phyloP scores from a whole-genome alignment of 2,329 filamentous ascomycete species.

The Akanthomyces dipterigenus region DNA sequence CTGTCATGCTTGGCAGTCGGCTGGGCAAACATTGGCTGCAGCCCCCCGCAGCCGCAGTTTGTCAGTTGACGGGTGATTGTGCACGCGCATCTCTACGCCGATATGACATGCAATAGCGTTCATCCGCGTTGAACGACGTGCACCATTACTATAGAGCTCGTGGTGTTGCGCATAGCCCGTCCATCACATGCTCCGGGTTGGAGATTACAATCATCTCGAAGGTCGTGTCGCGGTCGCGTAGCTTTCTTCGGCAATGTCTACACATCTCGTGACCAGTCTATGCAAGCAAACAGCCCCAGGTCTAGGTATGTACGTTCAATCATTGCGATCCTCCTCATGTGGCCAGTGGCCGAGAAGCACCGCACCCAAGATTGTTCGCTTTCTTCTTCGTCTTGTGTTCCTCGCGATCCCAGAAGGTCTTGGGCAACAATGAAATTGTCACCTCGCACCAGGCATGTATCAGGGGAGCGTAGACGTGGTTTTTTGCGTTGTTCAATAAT shows the following conservation, averaged over 20 bases:
- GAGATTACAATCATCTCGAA: too few relatives aligned
- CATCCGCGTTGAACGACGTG: too few relatives aligned
- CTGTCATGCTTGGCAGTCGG: too few relatives aligned
- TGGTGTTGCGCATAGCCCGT: too few relatives aligned
- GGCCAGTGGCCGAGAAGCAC: conserved; percentile 41
- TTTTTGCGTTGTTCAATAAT: conserved; percentile 43
- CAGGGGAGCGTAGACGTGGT: conserved; percentile 35
- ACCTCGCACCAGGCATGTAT: conserved; percentile 39
- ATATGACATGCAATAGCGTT: too few relatives aligned
- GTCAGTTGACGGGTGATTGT: too few relatives aligned
- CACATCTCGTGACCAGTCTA: not conserved
- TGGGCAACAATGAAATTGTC: conserved; percentile 35
- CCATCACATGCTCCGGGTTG: too few relatives aligned
- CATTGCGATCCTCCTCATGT: conserved; percentile 52
- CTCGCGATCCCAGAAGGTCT: conserved; percentile 38
- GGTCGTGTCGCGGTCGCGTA: not conserved
- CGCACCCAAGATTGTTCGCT: conserved; percentile 54
- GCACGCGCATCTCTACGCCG: too few relatives aligned
- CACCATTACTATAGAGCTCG: too few relatives aligned
- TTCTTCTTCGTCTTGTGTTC: conserved; percentile 47
- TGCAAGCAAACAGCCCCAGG: not conserved
- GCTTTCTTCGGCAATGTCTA: not conserved
- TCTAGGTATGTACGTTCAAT: conserved; percentile 46
- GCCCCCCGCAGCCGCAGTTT: too few relatives aligned
- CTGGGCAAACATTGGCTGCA: too few relatives aligned